Evolutionary conservation across 805 yeast genomes (phyloP).

Genomic region (Ogataea pignaliae): DNA sequence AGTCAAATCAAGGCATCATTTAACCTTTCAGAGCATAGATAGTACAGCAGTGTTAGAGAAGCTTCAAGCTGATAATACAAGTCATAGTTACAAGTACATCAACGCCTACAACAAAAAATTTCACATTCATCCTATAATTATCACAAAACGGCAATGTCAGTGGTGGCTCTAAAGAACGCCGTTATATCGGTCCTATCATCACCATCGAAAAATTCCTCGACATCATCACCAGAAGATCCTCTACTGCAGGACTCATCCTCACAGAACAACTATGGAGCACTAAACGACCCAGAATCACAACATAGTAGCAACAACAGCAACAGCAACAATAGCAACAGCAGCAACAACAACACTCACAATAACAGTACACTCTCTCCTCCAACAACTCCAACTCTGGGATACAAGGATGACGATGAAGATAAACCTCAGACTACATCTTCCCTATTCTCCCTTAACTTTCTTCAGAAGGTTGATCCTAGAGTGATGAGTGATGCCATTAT

Average conservation of each 20-base stretch:
- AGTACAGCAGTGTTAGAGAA: no score
- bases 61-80: no score
- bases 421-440: neutral
- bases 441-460: slow-evolving; percentile 24
- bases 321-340: neutral
- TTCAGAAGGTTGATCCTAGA: slow-evolving; percentile 74
- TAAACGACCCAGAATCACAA: slow-evolving; percentile 9
- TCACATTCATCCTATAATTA: no score
- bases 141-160: slow-evolving; percentile 5
- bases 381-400: neutral
- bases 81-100: no score
- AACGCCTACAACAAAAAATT: no score
- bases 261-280: slow-evolving; percentile 10
- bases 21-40: no score
- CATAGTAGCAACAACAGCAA: neutral
- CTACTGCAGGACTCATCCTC: neutral
- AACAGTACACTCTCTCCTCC: no score
- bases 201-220: neutral
- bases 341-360: no score
- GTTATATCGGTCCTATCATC: slow-evolving; percentile 1
- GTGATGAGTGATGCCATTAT: slow-evolving; percentile 91
- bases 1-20: no score
- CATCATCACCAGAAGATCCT: neutral
- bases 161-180: slow-evolving; percentile 13
- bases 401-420: slow-evolving; percentile 2